Evolutionary conservation across 768 basidiomycete species (phyloP), one percentile per base, ranked within the genome.

Genomic region (Tricholoma sp.): DNA sequence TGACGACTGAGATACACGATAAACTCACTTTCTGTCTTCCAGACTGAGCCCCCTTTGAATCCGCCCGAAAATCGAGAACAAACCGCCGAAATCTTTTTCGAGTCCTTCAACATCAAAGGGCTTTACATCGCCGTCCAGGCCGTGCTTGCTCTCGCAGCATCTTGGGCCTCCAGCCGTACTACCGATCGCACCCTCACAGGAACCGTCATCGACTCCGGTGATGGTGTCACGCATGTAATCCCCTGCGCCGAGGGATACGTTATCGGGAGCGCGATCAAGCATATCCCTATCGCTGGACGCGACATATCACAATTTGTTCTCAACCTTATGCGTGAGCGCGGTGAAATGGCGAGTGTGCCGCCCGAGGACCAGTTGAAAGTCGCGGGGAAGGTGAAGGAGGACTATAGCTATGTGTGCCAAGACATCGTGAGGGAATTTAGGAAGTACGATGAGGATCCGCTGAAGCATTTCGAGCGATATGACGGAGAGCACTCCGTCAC

Each of bases 21-120:
- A 13, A 6, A 44, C 18, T 34, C n/a, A 45, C 20, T 53, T 17
- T 15, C 28, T 41, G 13, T 17, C 48, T 13, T 49, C 45, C 59
- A 98, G 96, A 99, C 97, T n/a, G 97, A 99, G 68, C 97, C 97
- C 4, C 96, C 97, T 20, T 85, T 99, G 55, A 98, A 99, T 69
- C 84, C 96, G 0, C 97, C 97, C 1, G 97, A 99, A 77, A 99
- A 98, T 76, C 82, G 97, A 65, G 97, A 99, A 73, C 96, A 96
- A 71, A 98, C 96, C 0, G 97, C 97, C 17, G 96, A 98, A 70
- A 98, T 98, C 76, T 98, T 99, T 82, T 99, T 98, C 72, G 97
- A 99, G 74, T 96, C 94, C 0, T 99, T 99, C 85, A 98, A 98
- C 74, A 95, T 98, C 76, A 91, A 94, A 68, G 96, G 96, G 18